A percentile compares a stretch with the other conserved stretches of the same genome.
phyloP scores from a whole-genome alignment of 345 rosid genomes.

The Salix viminalis region DNA sequence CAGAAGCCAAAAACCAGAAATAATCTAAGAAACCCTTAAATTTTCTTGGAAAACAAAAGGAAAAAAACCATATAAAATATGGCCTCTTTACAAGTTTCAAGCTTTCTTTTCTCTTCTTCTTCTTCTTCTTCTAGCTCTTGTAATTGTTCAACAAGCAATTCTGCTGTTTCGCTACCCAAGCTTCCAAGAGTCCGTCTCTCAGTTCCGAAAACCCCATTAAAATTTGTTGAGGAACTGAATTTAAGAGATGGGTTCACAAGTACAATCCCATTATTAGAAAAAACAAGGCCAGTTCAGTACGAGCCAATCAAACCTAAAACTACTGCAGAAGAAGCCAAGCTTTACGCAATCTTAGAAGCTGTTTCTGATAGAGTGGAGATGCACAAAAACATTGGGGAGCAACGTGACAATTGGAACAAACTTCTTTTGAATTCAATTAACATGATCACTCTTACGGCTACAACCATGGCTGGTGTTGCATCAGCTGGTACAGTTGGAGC shows the following conservation, averaged over 20 bases:
- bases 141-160: too few relatives aligned
- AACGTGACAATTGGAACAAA: slow-evolving; percentile 62
- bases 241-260: too few relatives aligned
- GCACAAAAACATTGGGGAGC: slow-evolving; percentile 64
- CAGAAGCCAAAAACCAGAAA: neutral
- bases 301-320: neutral
- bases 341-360: slow-evolving; percentile 47
- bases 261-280: neutral
- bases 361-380: slow-evolving; percentile 64
- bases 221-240: too few relatives aligned
- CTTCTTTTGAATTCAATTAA: slow-evolving; percentile 60
- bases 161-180: too few relatives aligned
- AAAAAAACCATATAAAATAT: slow-evolving; percentile 4
- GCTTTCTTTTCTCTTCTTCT: too few relatives aligned
- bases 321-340: slow-evolving; percentile 25
- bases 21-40: neutral
- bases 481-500: slow-evolving; percentile 19
- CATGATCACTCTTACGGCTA: slow-evolving; percentile 60
- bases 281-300: neutral
- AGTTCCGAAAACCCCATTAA: too few relatives aligned
- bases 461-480: slow-evolving; percentile 51
- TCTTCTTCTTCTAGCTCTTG: too few relatives aligned
- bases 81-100: slow-evolving; percentile 36
- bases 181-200: too few relatives aligned
- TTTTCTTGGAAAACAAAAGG: too few relatives aligned